Base-by-base conservation (phyloP, 106 monocot genomes). In the Dendrobium huoshanense region DNA sequence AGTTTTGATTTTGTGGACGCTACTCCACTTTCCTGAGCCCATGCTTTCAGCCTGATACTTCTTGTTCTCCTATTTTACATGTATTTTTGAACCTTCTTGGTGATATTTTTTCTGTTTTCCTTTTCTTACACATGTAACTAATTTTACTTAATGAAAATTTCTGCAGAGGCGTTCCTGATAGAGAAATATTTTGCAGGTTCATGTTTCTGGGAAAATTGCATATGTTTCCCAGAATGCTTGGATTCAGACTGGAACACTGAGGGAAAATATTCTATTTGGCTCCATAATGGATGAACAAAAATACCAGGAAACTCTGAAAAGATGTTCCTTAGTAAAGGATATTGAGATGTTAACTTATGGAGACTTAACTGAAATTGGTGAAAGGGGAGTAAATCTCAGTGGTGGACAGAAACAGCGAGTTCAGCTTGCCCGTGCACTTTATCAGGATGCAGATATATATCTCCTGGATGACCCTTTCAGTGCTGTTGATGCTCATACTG, bases 331-430 rank as follows among this genome's bases (percentile, higher is more conserved):
- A 49, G 78, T 91, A 17, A 95, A 92, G 85, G 97, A 98, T 77
- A 86, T 98, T 54, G 91, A 92, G 67, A 87, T 89, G 91, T 44
- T 98, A 4, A 91, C 90, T 2, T 91, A 85, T 80, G 94, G 97
- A 47, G 97, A 98, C 78, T 88, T 85, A 49, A 98, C 97, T 77
- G 92, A 95, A 85, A 98, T 98, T 78, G 97, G 97, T 77, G 97
- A 98, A 79, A 92, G 97, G 87, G 97, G 97, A 7, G 90, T 94
- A 4, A 98, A 98, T 82, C 88, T 98, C 19, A 98, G 97, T 82
- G 97, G 97, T n/a, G 97, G 97, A 13, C 97, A 98, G 86, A 98
- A 98, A 80, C 97, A 98, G 78, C 92, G 97, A 44, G 55, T 98
- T 75, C 97, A 98, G 78, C 97, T 98, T 56, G 97, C 97, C 41